Evolutionary conservation across 208 protist genomes (phyloP), one percentile per base, ranked within the genome.

Genomic region (Lotmaria passim): DNA sequence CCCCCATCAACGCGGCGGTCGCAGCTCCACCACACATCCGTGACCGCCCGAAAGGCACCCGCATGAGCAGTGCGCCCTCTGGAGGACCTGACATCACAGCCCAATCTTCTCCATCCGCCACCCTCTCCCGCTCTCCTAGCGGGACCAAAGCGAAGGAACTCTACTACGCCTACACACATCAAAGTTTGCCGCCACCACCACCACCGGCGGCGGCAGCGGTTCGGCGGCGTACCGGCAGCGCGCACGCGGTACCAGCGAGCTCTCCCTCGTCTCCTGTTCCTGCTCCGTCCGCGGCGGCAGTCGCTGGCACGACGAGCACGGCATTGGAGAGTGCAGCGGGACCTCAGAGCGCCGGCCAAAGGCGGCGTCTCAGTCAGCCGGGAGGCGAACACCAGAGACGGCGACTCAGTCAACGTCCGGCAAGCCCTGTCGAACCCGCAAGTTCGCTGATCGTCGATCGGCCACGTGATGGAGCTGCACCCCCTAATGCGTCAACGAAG

Each of bases 141-240:
- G 31, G 28, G 23, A 66, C 55, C 2, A 61, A 66, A 61, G 64
- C 65, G 6, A 62, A 53, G 34, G 68, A 60, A 28, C 46, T 74
- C 11, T 62, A 71, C 41, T 68, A 79, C 60, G 47, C 65, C 17
- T 79, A 79, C 62, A 72, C 72, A 34, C 69, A 57, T 30, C 58
- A 66, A 44, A 57, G 44, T 21, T 43, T 70, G 34, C 64, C 51
- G 17, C 17, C 58, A 19, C 23, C 46, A 19, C 36, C 21, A 55
- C 21, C 15, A 1, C 10, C 41, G 43, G 39, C 43, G 12, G 30
- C 44, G n/a, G 7, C 50, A 61, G 19, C 64, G 8, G 24, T 33
- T 31, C 23, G 26, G 19, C 10, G 14, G 12, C 41, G 57, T 2
- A 19, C 57, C 0, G 24, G 57, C 38, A 50, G 23, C n/a, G 39